phyloP scores from a whole-genome alignment of 495 filamentous ascomycete species.

The Platismatia glauca region DNA sequence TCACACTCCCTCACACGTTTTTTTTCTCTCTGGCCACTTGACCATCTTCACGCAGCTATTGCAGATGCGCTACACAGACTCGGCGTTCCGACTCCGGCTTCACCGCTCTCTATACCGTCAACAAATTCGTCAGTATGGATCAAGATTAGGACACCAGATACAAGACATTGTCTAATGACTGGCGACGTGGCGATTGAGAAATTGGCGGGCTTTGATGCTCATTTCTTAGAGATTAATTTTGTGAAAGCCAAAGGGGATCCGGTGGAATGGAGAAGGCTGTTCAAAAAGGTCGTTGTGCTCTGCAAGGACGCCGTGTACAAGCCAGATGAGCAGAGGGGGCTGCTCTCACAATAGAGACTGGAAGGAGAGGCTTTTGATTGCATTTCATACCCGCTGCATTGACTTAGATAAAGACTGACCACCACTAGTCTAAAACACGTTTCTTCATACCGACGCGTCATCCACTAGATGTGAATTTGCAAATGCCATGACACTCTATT shows the following conservation, averaged over 20 bases:
- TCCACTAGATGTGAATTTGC: not conserved
- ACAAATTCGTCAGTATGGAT: constrained; percentile 38
- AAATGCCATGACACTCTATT: not conserved
- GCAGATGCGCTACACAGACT: constrained; percentile 73
- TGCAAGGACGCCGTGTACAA: constrained; percentile 71
- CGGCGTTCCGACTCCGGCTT: constrained; percentile 61
- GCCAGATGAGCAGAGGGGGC: constrained; percentile 31
- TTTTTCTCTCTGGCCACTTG: constrained; percentile 72
- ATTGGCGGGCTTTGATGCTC: constrained; percentile 43
- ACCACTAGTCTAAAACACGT: not conserved
- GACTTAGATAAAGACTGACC: not conserved
- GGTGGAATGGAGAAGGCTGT: constrained; percentile 92
- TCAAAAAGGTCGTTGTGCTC: constrained; percentile 79
- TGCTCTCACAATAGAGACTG: constrained; percentile 10
- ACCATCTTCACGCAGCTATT: constrained; percentile 69
- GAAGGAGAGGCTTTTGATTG: not conserved
- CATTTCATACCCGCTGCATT: constrained; percentile 3
- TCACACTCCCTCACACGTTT: constrained; percentile 80
- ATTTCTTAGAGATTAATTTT: constrained; percentile 79
- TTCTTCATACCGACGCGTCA: not conserved
- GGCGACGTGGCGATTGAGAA: constrained; percentile 77
- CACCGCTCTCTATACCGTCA: constrained; percentile 25
- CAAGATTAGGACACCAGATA: constrained; percentile 68
- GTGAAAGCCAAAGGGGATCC: constrained; percentile 94
- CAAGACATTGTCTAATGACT: constrained; percentile 66